phyloP scores from a whole-genome alignment of 352 stramenopile genomes.

The Globisporangium middletonii region DNA sequence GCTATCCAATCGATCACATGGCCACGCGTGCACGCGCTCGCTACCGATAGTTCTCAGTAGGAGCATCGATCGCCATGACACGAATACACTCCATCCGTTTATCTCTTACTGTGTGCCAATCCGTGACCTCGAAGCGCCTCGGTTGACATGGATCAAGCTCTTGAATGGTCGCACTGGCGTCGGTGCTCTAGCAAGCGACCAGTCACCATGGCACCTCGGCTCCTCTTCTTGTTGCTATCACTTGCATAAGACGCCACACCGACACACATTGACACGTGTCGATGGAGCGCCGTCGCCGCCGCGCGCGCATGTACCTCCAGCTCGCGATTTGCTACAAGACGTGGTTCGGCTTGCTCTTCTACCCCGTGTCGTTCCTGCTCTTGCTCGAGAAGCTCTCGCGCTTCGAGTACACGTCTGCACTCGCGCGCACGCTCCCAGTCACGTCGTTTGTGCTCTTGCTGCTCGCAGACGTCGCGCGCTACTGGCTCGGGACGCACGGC shows the following conservation, averaged over 20 bases:
- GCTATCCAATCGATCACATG: too few relatives aligned
- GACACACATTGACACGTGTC: not conserved
- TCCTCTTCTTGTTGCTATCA: not conserved
- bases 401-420: constrained; percentile 29
- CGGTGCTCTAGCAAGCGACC: not conserved
- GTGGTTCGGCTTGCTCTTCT: constrained; percentile 51
- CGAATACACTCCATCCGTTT: too few relatives aligned
- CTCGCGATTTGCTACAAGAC: constrained; percentile 52
- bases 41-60: too few relatives aligned
- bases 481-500: constrained; percentile 49
- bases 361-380: constrained; percentile 52
- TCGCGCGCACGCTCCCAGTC: constrained; percentile 34
- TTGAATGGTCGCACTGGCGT: not conserved
- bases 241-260: not conserved
- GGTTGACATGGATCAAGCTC: not conserved
- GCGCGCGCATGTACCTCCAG: constrained; percentile 41
- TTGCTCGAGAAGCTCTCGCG: constrained; percentile 50
- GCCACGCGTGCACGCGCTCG: too few relatives aligned
- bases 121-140: too few relatives aligned
- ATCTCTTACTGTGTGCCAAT: too few relatives aligned
- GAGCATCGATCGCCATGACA: too few relatives aligned
- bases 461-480: constrained; percentile 36
- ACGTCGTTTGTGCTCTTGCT: constrained; percentile 41
- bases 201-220: not conserved
- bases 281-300: constrained; percentile 29